Conservation (phyloP, 2,329 filamentous ascomycete species). For the Fusarium sp. region DNA sequence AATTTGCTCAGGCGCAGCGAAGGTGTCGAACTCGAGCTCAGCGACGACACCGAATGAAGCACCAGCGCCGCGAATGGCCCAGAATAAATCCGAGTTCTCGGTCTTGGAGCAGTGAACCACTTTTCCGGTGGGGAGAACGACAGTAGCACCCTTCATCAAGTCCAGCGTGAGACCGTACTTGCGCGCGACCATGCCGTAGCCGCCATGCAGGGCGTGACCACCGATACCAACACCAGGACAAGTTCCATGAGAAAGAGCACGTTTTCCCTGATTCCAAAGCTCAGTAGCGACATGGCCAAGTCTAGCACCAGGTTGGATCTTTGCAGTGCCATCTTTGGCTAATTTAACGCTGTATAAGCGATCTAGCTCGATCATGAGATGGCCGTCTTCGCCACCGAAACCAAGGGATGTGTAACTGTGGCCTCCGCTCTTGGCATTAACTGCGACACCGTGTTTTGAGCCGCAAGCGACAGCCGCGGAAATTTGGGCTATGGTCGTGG, state of each 20-base stretch:
- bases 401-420: slow-evolving; percentile 63
- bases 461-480: slow-evolving; percentile 57
- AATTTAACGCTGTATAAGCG: slow-evolving; percentile 47
- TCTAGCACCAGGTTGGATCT: slow-evolving; percentile 55
- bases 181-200: slow-evolving; percentile 45
- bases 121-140: slow-evolving; percentile 41
- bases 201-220: slow-evolving; percentile 44
- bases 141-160: slow-evolving; percentile 41
- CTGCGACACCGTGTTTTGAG: slow-evolving; percentile 51
- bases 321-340: slow-evolving; percentile 32
- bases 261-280: slow-evolving; percentile 51
- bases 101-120: slow-evolving; percentile 39
- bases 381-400: slow-evolving; percentile 52
- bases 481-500: slow-evolving; percentile 51
- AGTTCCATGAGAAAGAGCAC: slow-evolving; percentile 59
- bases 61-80: slow-evolving; percentile 44
- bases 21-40: slow-evolving; percentile 43
- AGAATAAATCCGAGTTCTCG: slow-evolving; percentile 41
- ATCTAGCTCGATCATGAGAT: slow-evolving; percentile 53
- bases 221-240: slow-evolving; percentile 53
- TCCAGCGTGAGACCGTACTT: slow-evolving; percentile 43
- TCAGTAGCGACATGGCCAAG: slow-evolving; percentile 57
- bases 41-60: slow-evolving; percentile 45
- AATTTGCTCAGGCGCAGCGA: slow-evolving; percentile 28
- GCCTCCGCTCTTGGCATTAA: slow-evolving; percentile 61